Percentiles rank a stretch among this genome's conserved stretches.
phyloP scores from a whole-genome alignment of 495 filamentous ascomycete genomes.

The Xylaria telfairii region DNA sequence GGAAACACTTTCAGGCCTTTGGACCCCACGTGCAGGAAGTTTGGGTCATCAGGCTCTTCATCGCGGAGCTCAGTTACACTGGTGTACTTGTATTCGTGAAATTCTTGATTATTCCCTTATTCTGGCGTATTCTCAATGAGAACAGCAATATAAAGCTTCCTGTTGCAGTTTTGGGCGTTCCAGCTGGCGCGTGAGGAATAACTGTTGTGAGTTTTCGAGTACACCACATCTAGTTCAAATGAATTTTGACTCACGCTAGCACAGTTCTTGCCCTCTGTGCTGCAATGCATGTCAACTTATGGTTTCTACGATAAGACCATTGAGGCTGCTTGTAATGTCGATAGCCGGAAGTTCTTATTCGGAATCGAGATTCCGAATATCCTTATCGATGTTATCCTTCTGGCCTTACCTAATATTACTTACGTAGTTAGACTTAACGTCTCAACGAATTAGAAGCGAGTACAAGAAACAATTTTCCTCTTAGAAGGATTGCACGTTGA shows the following conservation, averaged over 20 bases:
- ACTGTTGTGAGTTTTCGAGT: conserved; percentile 3
- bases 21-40: not conserved
- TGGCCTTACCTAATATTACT: conserved; percentile 46
- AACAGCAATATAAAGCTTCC: conserved; percentile 5
- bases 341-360: conserved; percentile 28
- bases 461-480: conserved; percentile 14
- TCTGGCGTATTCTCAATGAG: conserved; percentile 16
- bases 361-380: conserved; percentile 39
- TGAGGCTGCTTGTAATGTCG: conserved; percentile 34
- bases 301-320: conserved; percentile 40
- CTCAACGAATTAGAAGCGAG: conserved; percentile 2
- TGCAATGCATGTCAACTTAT: conserved; percentile 39
- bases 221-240: not conserved
- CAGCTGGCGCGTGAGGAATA: not conserved
- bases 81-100: conserved; percentile 14
- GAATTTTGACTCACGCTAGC: not conserved
- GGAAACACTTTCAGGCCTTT: not conserved
- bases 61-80: conserved; percentile 6
- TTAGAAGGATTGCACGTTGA: conserved; percentile 25
- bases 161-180: not conserved
- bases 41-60: not conserved
- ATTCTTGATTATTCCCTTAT: conserved; percentile 1
- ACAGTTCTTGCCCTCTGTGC: not conserved
- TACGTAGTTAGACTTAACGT: conserved; percentile 35
- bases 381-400: conserved; percentile 46